Percentiles rank a stretch among this genome's conserved stretches.
Evolutionary conservation across 2,329 filamentous ascomycete species (phyloP).

Genomic region (Lecanicillium sp.): DNA sequence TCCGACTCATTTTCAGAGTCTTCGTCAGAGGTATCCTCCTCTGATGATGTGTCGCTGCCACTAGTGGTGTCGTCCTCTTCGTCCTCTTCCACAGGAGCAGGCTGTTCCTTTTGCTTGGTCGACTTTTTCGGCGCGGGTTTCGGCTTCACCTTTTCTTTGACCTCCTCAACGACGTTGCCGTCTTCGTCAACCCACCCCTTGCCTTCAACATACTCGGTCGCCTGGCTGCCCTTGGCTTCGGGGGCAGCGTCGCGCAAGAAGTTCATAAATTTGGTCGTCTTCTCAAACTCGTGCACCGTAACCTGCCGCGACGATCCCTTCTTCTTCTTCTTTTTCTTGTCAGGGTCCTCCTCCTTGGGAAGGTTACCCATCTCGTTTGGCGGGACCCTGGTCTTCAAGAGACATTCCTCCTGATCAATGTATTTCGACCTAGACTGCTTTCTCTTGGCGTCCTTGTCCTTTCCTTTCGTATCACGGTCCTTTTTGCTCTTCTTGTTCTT

Average conservation of each 20-base stretch:
- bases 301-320: slow-evolving; percentile 44
- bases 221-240: slow-evolving; percentile 25
- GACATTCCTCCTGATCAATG: slow-evolving; percentile 69
- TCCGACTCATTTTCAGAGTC: slow-evolving; percentile 8
- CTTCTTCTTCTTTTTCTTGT: slow-evolving; percentile 55
- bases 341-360: slow-evolving; percentile 32
- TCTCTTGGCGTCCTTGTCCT: slow-evolving; percentile 47
- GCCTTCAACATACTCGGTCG: slow-evolving; percentile 65
- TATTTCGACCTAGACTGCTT: slow-evolving; percentile 67
- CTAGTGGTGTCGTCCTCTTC: slow-evolving; percentile 27
- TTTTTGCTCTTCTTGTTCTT: slow-evolving; percentile 39
- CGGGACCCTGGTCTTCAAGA: slow-evolving; percentile 74
- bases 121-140: slow-evolving; percentile 16
- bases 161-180: slow-evolving; percentile 65
- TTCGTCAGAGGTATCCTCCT: slow-evolving; percentile 20
- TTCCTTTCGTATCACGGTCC: slow-evolving; percentile 36
- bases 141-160: slow-evolving; percentile 28
- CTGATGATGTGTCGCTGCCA: slow-evolving; percentile 27
- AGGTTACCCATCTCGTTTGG: slow-evolving; percentile 35
- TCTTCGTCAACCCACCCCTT: slow-evolving; percentile 81
- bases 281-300: slow-evolving; percentile 82
- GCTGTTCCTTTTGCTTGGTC: slow-evolving; percentile 12
- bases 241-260: slow-evolving; percentile 57
- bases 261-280: slow-evolving; percentile 71
- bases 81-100: slow-evolving; percentile 15